phyloP scores from a whole-genome alignment of 2,329 filamentous ascomycete genomes.

The Sporothrix pallida region DNA sequence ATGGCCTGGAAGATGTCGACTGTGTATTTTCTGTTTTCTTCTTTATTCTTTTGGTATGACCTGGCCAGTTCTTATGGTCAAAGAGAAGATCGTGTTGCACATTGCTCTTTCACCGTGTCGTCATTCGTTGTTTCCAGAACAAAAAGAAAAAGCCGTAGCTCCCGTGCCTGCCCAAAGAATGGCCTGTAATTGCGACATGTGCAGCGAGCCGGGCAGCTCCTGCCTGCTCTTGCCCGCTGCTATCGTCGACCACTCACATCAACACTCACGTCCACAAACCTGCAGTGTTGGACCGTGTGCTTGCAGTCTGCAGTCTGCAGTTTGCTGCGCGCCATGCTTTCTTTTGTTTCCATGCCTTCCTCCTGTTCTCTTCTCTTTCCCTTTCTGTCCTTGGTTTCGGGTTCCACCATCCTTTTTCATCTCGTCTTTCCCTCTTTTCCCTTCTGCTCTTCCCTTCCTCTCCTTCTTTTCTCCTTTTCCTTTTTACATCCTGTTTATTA shows the following conservation, averaged over 20 bases:
- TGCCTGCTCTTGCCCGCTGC: neutral
- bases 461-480: neutral
- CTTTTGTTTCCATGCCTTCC: neutral
- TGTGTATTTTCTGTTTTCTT: neutral
- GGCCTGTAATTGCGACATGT: neutral
- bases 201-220: neutral
- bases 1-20: neutral
- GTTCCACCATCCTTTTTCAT: constrained; percentile 4
- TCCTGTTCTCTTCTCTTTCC: constrained; percentile 7
- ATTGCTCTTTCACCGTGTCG: constrained; percentile 2
- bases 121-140: neutral
- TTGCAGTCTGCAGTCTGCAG: neutral
- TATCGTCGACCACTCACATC: neutral
- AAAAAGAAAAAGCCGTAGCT: neutral
- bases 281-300: constrained; percentile 20
- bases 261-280: neutral
- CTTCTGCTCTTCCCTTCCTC: neutral
- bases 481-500: neutral
- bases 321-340: neutral
- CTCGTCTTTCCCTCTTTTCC: constrained; percentile 3
- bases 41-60: no score
- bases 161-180: neutral
- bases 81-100: neutral
- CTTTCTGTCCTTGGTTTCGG: constrained; percentile 9
- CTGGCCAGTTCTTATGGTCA: neutral